A percentile compares a stretch with the other conserved stretches of the same genome.
Conservation (phyloP, 2,329 filamentous ascomycete species). For the Macrophomina phaseolina region DNA sequence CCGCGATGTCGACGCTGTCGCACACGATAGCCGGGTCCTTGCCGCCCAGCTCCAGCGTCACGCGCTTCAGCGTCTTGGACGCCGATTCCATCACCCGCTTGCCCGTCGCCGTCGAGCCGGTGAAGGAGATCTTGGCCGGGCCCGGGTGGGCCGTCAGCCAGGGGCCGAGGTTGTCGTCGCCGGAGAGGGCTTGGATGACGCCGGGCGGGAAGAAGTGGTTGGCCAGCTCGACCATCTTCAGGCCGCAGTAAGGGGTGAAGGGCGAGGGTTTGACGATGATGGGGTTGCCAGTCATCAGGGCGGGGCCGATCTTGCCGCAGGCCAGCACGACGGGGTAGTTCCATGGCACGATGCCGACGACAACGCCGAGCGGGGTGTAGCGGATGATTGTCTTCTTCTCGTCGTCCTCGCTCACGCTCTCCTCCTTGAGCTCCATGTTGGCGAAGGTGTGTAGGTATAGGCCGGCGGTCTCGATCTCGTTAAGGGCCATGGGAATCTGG, state of each 20-base stretch:
- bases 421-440: conserved; percentile 44
- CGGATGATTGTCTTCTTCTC: conserved; percentile 55
- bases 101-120: conserved; percentile 64
- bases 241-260: conserved; percentile 62
- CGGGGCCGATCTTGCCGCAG: conserved; percentile 61
- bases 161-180: conserved; percentile 65
- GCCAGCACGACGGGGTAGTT: conserved; percentile 60
- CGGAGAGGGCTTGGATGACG: conserved; percentile 64
- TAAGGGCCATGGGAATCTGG: conserved; percentile 31
- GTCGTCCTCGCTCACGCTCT: conserved; percentile 50
- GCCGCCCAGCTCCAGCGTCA: conserved; percentile 66
- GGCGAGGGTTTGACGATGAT: conserved; percentile 63
- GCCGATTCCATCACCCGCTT: conserved; percentile 64
- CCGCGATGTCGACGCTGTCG: conserved; percentile 56
- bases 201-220: conserved; percentile 62
- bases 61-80: conserved; percentile 63
- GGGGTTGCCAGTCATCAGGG: conserved; percentile 61
- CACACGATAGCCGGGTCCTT: conserved; percentile 67
- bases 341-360: conserved; percentile 48
- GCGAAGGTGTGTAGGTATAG: conserved; percentile 42
- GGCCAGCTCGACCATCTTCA: conserved; percentile 64
- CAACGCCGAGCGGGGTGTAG: conserved; percentile 53
- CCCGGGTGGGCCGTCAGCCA: conserved; percentile 64
- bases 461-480: conserved; percentile 31
- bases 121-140: conserved; percentile 68